Base-by-base conservation (phyloP, 2,329 filamentous ascomycete species). In the Alternaria brassicae region DNA sequence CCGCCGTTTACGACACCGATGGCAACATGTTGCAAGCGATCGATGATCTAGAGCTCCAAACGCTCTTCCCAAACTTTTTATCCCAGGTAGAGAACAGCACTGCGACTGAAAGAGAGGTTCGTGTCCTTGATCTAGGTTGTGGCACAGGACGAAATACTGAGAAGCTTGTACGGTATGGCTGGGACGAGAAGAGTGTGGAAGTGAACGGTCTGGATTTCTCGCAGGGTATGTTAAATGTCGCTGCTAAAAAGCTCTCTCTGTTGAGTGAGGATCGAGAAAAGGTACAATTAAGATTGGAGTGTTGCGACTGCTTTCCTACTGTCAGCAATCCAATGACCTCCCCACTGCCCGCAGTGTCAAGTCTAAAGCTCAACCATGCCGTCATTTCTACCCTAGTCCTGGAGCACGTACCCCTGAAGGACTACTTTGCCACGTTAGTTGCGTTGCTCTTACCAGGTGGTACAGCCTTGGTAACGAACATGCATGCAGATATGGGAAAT, bases 1-100 rank as follows among this genome's bases (percentile, higher is more conserved):
- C 82, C 7, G 64, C 80, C 59, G 79, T 87, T 41, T 90, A 90
- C 77, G 88, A 90, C 74, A 85, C 81, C 30, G 87, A 90, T 63
- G 85, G 85, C 30, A 90, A 90, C 71, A 87, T 89, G 72, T 80
- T 91, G 1, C 88, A 90, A 77, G 81, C 83, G 1, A 81, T 89
- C 17, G 88, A 91, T 70, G 84, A 85, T 37, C 63, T 83, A 13
- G 83, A 88, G 68, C 81, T 90, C 66, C 70, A 75, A 13, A 68
- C 69, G 1, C 70, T 88, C 0, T 80, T 90, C 0, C 83, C 85
- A 0, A 62, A 71, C 1, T 82, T 87, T 42, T 66, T 87, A 3
- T 57, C 67, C 2, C 68, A 72, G 10, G 68, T 80, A 8, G 44
- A 63, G 5, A 36, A 25, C 8, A 49, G 36, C 21, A 21, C 3